A percentile compares a stretch with the other conserved stretches of the same genome.
These are phyloP conservation scores for Brassica balearica DNA, from an alignment of 441 rosid genomes.

Conservation along the genomic window DNA sequence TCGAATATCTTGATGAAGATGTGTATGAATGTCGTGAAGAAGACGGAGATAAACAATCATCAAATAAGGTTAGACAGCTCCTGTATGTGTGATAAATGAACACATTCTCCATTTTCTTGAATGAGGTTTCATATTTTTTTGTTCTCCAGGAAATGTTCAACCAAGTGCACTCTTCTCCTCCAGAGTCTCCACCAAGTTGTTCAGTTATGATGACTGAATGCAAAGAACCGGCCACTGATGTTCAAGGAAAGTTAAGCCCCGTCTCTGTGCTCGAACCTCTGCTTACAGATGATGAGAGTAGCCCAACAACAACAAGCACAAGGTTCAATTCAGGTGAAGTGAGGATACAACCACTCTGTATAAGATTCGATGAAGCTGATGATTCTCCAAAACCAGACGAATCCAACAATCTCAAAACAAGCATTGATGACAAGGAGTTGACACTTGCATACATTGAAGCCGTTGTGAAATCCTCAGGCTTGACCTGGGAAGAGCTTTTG, in stretches of 20 bases:
- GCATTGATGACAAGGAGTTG: conserved; percentile 51
- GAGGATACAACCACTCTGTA: conserved; percentile 62
- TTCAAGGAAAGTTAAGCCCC: conserved; percentile 75
- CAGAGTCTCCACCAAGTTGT: conserved; percentile 56
- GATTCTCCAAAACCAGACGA: conserved; percentile 51
- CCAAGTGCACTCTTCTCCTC: conserved; percentile 42
- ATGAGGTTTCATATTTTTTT: conserved; percentile 30
- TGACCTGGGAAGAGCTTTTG: conserved; percentile 71
- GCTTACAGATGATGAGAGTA: conserved; percentile 72
- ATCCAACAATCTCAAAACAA: conserved; percentile 47
- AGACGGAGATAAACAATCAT: not conserved
- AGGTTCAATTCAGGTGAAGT: conserved; percentile 65
- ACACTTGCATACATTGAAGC: conserved; percentile 60
- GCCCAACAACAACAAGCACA: conserved; percentile 68
- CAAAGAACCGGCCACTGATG: conserved; percentile 50
- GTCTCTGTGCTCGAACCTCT: conserved; percentile 85
- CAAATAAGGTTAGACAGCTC: conserved; percentile 33
- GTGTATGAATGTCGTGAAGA: conserved; percentile 24
- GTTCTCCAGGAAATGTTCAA: conserved; percentile 54
- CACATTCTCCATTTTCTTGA: conserved; percentile 19
- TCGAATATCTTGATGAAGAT: conserved; percentile 28
- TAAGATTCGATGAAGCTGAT: conserved; percentile 61
- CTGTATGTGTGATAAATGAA: not conserved
- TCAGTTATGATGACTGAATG: conserved; percentile 49
- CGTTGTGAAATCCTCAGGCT: conserved; percentile 64